Base-by-base conservation (phyloP, 257 asterid species). In the Gynochthodes officinalis region DNA sequence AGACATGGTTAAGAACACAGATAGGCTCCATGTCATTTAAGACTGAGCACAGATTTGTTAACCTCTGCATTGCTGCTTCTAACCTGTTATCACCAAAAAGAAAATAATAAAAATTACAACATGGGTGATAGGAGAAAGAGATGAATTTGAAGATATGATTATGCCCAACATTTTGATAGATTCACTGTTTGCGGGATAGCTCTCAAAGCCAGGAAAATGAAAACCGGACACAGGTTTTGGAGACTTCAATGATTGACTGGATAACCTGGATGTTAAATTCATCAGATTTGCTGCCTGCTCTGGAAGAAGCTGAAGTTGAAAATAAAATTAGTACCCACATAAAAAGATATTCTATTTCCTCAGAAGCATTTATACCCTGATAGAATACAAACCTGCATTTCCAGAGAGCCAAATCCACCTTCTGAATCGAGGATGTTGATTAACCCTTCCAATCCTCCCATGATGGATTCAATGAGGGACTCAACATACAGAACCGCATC, bases 11-110 rank as follows among this genome's bases (percentile, higher is more conserved):
- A 42, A 95, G 80, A 74, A 95, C 97, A 72, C 99, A 95, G 76
- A 92, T 95, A 77, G 98, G 98, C 86, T 95, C 99, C 99, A 95
- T 95, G 84, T 92, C 99, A 67, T 92, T 95, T 84, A 95, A 80
- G 73, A 95, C 94, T 25, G 99, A 95, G 79, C 97, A 95, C 69
- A 95, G 97, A 85, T 95, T 95, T 76, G 96, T 90, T 82, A 92
- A 78, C 84, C 98, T 90, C 90, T 92, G 98, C 93, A 87, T 85
- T 66, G 98, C 99, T 71, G 99, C 99, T 89, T 95, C 99, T 74
- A 92, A 81, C 98, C 98, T 95, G 89, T 74, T 82, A 79, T 79
- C 74, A 40, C 73, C 69, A 74, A 62, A 78, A 72, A 86, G 37
- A 60, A 43, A 52, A 72, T 39, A 66, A 67, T 32, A 69, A 64